These are phyloP conservation scores for Pleurotus giganteus DNA, from an alignment of 768 basidiomycete genomes.

Conservation along the genomic window DNA sequence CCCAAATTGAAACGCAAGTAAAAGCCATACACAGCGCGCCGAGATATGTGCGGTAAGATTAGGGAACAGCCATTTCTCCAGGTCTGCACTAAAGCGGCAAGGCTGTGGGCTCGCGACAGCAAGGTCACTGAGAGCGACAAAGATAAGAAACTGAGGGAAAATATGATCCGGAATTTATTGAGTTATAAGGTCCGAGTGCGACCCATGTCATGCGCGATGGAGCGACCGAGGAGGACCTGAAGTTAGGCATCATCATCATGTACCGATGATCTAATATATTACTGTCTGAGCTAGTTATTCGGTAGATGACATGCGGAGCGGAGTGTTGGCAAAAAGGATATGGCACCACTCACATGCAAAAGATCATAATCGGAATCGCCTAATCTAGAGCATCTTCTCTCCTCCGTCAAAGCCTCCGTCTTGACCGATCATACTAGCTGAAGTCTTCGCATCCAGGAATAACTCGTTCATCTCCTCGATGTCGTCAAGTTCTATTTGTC, in stretches of 20 bases:
- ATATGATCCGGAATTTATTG: slow-evolving; percentile 11
- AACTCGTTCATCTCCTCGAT: slow-evolving; percentile 91
- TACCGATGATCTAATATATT: slow-evolving; percentile 9
- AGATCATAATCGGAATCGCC: slow-evolving; percentile 5
- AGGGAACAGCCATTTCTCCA: not conserved
- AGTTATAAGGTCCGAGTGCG: slow-evolving; percentile 3
- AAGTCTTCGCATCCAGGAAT: slow-evolving; percentile 92
- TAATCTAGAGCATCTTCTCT: slow-evolving; percentile 17
- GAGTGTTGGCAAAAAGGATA: not conserved
- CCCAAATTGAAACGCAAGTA: not conserved
- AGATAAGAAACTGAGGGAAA: slow-evolving; percentile 6
- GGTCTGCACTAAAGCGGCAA: not conserved
- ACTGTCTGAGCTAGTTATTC: slow-evolving; percentile 7
- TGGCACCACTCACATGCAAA: slow-evolving; percentile 6
- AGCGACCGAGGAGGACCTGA: slow-evolving; percentile 5
- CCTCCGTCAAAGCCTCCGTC: slow-evolving; percentile 31
- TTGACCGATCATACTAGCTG: slow-evolving; percentile 50
- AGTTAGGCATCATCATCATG: not conserved
- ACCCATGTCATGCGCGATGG: slow-evolving; percentile 2
- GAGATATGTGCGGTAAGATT: not conserved
- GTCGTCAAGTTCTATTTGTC: slow-evolving; percentile 84
- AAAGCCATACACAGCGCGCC: not conserved
- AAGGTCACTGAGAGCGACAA: not conserved
- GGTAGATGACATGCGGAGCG: slow-evolving; percentile 5
- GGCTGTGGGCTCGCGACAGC: not conserved